Base-by-base conservation (phyloP, 352 stramenopile genomes). In the Phytophthora chlamydospora region DNA sequence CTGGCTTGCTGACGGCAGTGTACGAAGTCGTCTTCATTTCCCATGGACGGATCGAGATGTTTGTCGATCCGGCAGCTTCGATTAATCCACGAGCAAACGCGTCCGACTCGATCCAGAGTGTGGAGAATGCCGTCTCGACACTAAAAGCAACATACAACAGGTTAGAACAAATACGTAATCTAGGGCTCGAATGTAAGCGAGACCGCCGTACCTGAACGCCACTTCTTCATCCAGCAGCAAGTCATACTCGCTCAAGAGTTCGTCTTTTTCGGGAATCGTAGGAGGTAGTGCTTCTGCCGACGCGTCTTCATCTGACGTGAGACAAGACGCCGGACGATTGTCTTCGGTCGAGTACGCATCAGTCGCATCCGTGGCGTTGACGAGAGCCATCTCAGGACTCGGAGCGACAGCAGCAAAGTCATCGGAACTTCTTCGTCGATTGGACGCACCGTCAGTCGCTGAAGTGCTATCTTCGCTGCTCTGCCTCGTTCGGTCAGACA, bases 171-270 rank as follows among this genome's bases (percentile, higher is more conserved):
- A 39, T 46, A 11, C 13, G 38, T 1, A 17, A n/a, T 38, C 29
- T 24, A 45, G 33, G 5, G 27, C 27, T 31, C 17, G 33, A 14
- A 44, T 60, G 24, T 8, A 42, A 21, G 24, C 3, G 50, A 34
- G 13, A n/a, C 16, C 43, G 41, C 51, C 68, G 45, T 71, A 96
- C 87, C 83, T 90, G 68, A 94, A 81, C 3, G 67, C 53, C 4
- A 86, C 65, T 60, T 82, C 69, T 71, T 93, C 80, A 21, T 94
- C 73, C 8, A 94, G 29, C 8, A 94, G 68, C 31, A 94, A 40
- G 46, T 96, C 83, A 33, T 78, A 96, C 40, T 96, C 88, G 32
- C 65, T 50, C 6, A 94, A 54, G n/a, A 87, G 34, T 0, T 48
- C 8, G 62, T 94, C 83, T 29, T 71, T 75, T 0, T 69, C 62